Percentiles rank a stretch among this genome's conserved stretches.
phyloP scores from a whole-genome alignment of 805 yeast genomes.

The Candida andamanensis region DNA sequence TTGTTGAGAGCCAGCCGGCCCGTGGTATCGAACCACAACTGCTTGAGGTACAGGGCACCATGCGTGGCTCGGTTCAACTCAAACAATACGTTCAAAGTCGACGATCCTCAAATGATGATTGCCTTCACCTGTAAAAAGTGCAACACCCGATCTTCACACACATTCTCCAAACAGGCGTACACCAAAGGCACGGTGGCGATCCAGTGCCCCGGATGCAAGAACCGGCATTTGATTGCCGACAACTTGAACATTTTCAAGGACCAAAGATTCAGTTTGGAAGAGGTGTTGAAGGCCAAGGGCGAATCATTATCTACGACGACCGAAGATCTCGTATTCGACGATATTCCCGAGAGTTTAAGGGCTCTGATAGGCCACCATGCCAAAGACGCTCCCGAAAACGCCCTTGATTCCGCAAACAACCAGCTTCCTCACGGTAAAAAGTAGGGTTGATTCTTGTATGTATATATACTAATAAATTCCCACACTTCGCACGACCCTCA shows the following conservation, averaged over 20 bases:
- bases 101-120: slow-evolving; percentile 75
- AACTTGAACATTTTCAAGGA: slow-evolving; percentile 69
- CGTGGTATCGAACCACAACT: too few relatives aligned
- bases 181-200: slow-evolving; percentile 79
- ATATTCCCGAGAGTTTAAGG: slow-evolving; percentile 55
- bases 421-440: too few relatives aligned
- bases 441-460: too few relatives aligned
- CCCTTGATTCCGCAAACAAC: too few relatives aligned
- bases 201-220: slow-evolving; percentile 87
- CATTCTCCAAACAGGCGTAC: slow-evolving; percentile 91
- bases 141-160: slow-evolving; percentile 75
- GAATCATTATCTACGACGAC: slow-evolving; percentile 62
- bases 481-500: slow-evolving; percentile 7
- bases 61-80: too few relatives aligned
- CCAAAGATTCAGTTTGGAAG: slow-evolving; percentile 69
- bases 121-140: slow-evolving; percentile 93
- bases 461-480: too few relatives aligned
- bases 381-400: slow-evolving; percentile 57
- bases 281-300: slow-evolving; percentile 70
- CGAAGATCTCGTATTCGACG: slow-evolving; percentile 66
- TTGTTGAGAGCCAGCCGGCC: too few relatives aligned
- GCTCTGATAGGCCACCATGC: slow-evolving; percentile 58
- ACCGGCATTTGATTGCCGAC: slow-evolving; percentile 88
- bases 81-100: slow-evolving; percentile 54
- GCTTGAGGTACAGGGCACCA: too few relatives aligned